A percentile compares a stretch with the other conserved stretches of the same genome.
Evolutionary conservation across 2,329 filamentous ascomycete species (phyloP).

Genomic region (Trichoderma atroviride): DNA sequence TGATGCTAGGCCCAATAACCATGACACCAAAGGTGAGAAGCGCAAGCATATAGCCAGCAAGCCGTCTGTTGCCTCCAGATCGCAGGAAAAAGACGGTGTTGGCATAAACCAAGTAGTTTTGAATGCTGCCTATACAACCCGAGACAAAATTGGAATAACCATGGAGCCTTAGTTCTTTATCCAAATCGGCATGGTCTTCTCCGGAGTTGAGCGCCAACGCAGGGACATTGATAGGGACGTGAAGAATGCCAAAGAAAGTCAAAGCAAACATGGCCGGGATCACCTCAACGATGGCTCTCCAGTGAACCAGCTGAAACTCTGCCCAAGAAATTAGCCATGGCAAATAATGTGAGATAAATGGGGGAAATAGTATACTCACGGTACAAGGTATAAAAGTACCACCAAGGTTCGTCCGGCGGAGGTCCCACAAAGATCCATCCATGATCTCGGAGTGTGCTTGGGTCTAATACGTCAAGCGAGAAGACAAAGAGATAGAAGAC

Average conservation of each 20-base stretch:
- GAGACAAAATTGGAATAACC: slow-evolving; percentile 92
- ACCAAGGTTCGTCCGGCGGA: slow-evolving; percentile 85
- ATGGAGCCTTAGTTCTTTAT: slow-evolving; percentile 88
- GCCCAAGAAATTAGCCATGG: neutral
- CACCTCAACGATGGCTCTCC: slow-evolving; percentile 79
- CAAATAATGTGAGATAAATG: neutral
- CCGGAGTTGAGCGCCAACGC: slow-evolving; percentile 87
- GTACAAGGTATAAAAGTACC: slow-evolving; percentile 96
- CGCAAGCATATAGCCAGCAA: slow-evolving; percentile 85
- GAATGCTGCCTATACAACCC: slow-evolving; percentile 82
- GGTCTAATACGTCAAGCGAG: slow-evolving; percentile 66
- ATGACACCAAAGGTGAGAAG: slow-evolving; percentile 78
- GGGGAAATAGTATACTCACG: slow-evolving; percentile 56
- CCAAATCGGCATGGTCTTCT: slow-evolving; percentile 89
- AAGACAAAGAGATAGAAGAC: slow-evolving; percentile 79
- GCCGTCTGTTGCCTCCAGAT: slow-evolving; percentile 82
- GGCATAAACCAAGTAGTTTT: slow-evolving; percentile 97
- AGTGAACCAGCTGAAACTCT: slow-evolving; percentile 83
- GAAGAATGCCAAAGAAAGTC: slow-evolving; percentile 95
- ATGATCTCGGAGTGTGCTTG: slow-evolving; percentile 65
- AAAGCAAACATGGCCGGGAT: slow-evolving; percentile 94
- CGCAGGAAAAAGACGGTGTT: slow-evolving; percentile 97
- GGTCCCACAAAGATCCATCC: slow-evolving; percentile 95
- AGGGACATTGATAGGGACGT: slow-evolving; percentile 97
- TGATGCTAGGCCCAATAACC: slow-evolving; percentile 81